Evolutionary conservation across 768 basidiomycete genomes (phyloP).

Genomic region (Suillus luteus): DNA sequence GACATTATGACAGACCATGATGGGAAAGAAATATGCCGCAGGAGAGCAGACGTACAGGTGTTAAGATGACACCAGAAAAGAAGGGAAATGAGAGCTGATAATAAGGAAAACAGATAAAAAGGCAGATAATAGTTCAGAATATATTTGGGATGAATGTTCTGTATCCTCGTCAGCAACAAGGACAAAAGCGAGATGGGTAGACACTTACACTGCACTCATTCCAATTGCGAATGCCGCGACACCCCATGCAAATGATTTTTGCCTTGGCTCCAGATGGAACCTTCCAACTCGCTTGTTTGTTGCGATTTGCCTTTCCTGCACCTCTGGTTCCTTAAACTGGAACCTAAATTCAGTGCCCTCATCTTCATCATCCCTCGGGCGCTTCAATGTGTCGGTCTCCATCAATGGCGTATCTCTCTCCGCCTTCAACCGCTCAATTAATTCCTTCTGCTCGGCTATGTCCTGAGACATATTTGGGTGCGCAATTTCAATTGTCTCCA

Average conservation of each 20-base stretch:
- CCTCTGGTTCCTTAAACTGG: conserved; percentile 70
- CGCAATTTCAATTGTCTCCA: conserved; percentile 56
- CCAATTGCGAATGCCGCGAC: conserved; percentile 82
- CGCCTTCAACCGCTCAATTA: conserved; percentile 73
- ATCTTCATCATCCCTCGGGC: conserved; percentile 45
- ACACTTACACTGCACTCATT: conserved; percentile 74
- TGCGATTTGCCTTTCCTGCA: conserved; percentile 54
- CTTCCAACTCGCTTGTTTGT: conserved; percentile 66
- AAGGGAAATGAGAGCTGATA: conserved; percentile 16
- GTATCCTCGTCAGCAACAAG: conserved; percentile 4
- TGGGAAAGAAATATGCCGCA: conserved; percentile 20
- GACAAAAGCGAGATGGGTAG: conserved; percentile 12
- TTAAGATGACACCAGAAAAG: conserved; percentile 24
- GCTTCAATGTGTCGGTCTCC: conserved; percentile 41
- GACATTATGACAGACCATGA: background rate
- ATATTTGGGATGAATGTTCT: conserved; percentile 65
- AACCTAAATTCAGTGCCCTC: conserved; percentile 55
- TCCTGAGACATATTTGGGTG: conserved; percentile 69
- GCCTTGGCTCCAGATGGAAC: conserved; percentile 61
- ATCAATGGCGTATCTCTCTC: conserved; percentile 46
- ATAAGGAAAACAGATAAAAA: conserved; percentile 18
- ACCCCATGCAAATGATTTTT: conserved; percentile 83
- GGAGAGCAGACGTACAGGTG: conserved; percentile 21
- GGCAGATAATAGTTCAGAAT: conserved; percentile 41
- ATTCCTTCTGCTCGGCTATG: conserved; percentile 72